phyloP scores from a whole-genome alignment of 176 grass and related monocot genomes.

The Avena insularis region DNA sequence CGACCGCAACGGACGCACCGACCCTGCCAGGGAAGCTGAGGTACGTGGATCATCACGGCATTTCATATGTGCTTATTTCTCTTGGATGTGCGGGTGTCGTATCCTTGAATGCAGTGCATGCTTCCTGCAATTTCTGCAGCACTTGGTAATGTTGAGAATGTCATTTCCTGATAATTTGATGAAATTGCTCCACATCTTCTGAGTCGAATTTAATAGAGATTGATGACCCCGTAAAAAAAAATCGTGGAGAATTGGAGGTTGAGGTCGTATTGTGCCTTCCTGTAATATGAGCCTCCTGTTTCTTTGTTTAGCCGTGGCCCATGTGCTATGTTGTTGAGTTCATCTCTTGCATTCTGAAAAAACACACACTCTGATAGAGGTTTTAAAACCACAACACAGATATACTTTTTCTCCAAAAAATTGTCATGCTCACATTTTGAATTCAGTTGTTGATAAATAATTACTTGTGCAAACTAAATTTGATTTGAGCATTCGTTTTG shows the following conservation, averaged over 20 bases:
- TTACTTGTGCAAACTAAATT: neutral
- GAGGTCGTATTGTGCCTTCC: neutral
- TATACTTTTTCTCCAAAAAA: neutral
- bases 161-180: neutral
- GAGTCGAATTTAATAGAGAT: neutral
- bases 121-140: neutral
- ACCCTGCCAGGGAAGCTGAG: slow-evolving; percentile 38
- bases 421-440: neutral
- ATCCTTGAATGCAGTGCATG: neutral
- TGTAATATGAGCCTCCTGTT: neutral
- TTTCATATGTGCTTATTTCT: too few species aligned
- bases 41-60: neutral
- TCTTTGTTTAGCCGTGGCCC: too few species aligned
- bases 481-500: neutral
- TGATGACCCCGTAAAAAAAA: too few species aligned
- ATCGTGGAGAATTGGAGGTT: neutral
- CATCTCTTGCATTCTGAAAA: too few species aligned
- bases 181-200: neutral
- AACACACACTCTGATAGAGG: too few species aligned
- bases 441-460: neutral
- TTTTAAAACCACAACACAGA: neutral
- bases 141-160: too few species aligned
- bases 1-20: slow-evolving; percentile 25
- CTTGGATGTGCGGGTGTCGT: too few species aligned
- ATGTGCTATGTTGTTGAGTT: too few species aligned